These are phyloP conservation scores for Ceratocystiopsis sp. DNA, from an alignment of 2,329 filamentous ascomycete genomes.

Conservation along the genomic window DNA sequence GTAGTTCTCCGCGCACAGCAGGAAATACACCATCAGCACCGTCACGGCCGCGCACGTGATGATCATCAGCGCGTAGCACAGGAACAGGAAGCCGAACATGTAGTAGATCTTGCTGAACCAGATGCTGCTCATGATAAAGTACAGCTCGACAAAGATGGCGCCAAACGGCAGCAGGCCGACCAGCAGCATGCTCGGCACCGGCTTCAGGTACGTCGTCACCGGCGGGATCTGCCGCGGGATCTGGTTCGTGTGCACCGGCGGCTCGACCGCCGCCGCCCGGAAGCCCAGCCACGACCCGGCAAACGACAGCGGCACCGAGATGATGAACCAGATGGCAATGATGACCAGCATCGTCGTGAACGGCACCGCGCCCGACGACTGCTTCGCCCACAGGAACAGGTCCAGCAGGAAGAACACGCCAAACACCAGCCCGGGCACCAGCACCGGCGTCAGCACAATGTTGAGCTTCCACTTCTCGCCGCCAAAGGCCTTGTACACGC, in stretches of 20 bases:
- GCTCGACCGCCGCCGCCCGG: conserved; percentile 50
- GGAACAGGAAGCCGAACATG: conserved; percentile 98
- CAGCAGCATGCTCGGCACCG: conserved; percentile 76
- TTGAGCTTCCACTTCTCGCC: conserved; percentile 92
- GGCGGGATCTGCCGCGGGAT: conserved; percentile 94
- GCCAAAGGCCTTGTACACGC: conserved; percentile 86
- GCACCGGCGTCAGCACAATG: conserved; percentile 70
- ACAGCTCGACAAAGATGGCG: conserved; percentile 94
- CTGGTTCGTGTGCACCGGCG: conserved; percentile 89
- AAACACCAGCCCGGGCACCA: conserved; percentile 80
- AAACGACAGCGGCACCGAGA: conserved; percentile 81
- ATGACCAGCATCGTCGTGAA: conserved; percentile 95
- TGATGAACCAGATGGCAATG: conserved; percentile 88
- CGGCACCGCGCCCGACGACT: conserved; percentile 83
- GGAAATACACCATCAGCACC: conserved; percentile 86
- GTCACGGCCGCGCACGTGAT: conserved; percentile 87
- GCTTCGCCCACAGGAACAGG: conserved; percentile 87
- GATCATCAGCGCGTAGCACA: conserved; percentile 95
- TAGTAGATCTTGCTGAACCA: conserved; percentile 99
- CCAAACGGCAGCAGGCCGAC: conserved; percentile 88
- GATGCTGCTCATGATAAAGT: conserved; percentile 98
- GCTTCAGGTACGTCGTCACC: conserved; percentile 58
- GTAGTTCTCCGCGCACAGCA: conserved; percentile 93
- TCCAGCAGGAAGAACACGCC: conserved; percentile 81
- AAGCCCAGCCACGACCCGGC: conserved; percentile 90